A percentile compares a stretch with the other conserved stretches of the same genome.
Evolutionary conservation across 2,329 filamentous ascomycete species (phyloP).

Genomic region (Mycosphaerella arachidis): DNA sequence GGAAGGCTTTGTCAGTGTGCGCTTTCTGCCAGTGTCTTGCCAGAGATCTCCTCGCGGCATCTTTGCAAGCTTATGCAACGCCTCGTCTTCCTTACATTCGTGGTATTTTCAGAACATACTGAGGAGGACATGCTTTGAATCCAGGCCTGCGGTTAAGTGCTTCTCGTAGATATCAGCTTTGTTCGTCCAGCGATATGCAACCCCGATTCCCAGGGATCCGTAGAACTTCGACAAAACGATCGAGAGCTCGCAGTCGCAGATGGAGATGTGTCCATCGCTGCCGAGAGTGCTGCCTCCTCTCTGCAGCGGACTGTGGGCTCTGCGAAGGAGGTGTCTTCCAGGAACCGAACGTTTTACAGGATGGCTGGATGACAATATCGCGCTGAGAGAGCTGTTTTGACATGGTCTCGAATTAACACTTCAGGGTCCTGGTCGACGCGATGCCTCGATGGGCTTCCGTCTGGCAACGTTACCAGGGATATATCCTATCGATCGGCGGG

Average conservation of each 20-base stretch:
- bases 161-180: background rate
- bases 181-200: conserved; percentile 8
- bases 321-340: conserved; percentile 7
- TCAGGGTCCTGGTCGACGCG: conserved; percentile 6
- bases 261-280: background rate
- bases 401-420: conserved; percentile 4
- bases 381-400: conserved; percentile 6
- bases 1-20: conserved; percentile 1
- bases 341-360: conserved; percentile 7
- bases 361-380: conserved; percentile 9
- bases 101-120: conserved; percentile 7
- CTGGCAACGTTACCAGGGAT: background rate
- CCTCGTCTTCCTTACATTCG: conserved; percentile 4
- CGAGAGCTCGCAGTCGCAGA: conserved; percentile 8
- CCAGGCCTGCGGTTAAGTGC: conserved; percentile 4
- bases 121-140: conserved; percentile 2
- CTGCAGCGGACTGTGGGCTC: conserved; percentile 6
- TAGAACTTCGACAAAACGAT: conserved; percentile 12
- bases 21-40: conserved; percentile 3
- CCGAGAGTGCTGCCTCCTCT: conserved; percentile 4
- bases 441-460: background rate
- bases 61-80: conserved; percentile 6
- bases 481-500: conserved; percentile 11
- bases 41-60: background rate
- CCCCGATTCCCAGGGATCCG: conserved; percentile 9